Evolutionary conservation across 148 eudicot genomes (phyloP).

Genomic region (Rhododendron kiyosumense): DNA sequence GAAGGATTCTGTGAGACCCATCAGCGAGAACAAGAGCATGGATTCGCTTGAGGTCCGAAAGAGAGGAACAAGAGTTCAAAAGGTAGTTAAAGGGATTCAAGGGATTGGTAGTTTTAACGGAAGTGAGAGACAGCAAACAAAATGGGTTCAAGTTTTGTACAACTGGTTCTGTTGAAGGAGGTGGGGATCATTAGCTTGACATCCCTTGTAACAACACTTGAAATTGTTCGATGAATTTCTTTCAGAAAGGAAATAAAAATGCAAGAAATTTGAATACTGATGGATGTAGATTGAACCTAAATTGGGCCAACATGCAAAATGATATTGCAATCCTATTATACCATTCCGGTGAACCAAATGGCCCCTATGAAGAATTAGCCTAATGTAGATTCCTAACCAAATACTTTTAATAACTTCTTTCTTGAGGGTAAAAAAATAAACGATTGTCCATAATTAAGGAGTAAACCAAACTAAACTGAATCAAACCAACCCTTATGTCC

Average conservation of each 20-base stretch:
- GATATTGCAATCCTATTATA: too few species aligned
- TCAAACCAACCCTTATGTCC: too few species aligned
- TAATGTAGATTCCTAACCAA: too few species aligned
- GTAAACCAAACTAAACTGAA: too few species aligned
- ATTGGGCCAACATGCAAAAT: too few species aligned
- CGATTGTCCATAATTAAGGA: too few species aligned
- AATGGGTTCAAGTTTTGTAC: background rate
- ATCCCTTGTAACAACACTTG: background rate
- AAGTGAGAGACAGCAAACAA: background rate
- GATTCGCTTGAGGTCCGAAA: constrained; percentile 10
- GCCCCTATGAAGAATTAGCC: too few species aligned
- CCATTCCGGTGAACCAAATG: too few species aligned
- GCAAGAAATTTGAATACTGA: too few species aligned
- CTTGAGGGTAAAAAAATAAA: too few species aligned
- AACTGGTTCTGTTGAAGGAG: background rate
- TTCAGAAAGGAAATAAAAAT: background rate
- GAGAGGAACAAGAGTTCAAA: constrained; percentile 9
- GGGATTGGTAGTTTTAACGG: constrained; percentile 11
- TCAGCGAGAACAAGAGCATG: constrained; percentile 15
- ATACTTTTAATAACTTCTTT: too few species aligned
- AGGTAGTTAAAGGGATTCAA: background rate
- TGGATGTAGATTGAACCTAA: too few species aligned
- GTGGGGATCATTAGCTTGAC: background rate
- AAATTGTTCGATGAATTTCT: background rate
- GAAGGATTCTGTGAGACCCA: constrained; percentile 15